Evolutionary conservation across 345 rosid species (phyloP), one percentile per base, ranked within the genome.

Genomic region (Gossypium mustelinum): DNA sequence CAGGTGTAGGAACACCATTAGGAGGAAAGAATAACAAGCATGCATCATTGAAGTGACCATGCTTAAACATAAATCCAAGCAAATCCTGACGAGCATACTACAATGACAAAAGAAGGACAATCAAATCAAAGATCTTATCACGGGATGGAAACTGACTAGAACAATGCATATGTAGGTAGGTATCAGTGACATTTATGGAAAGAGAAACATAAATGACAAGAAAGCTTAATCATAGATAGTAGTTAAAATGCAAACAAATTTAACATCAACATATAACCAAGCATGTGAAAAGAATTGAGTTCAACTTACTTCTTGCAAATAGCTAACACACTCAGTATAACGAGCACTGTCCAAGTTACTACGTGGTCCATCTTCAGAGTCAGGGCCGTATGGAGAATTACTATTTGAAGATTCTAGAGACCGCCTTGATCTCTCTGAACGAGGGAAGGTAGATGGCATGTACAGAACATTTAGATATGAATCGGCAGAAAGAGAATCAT

Each of bases 361-460:
- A 72, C 87, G 90, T 54, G 97, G 97, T 44, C 90, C 97, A 78
- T 86, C 97, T 70, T 91, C 97, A 78, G 75, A 88, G 67, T 81
- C 86, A 71, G 87, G 78, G 72, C 84, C 85, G 27, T 77, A 72
- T 17, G 81, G 59, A 62, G 93, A 84, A 76, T 81, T 84, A 76
- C 81, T 85, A 45, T 86, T 87, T 75, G 86, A 71, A 44, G 89
- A 87, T 78, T 85, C 92, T 74, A 82, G 84, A 74, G 78, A 90
- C 50, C 84, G 84, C 80, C 97, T 86, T 59, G 94, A 90, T 84
- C 90, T 84, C 84, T 94, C 98, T 63, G 98, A 89, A 50, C 97
- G 97, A 63, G 98, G 98, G 75, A 91, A 92, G 44, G 97, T 94
- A 55, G 98, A 87, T 74, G 98, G 98, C 92, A 94, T 94, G 86